phyloP scores from a whole-genome alignment of 75 land plant species.

The Adiantum capillusveneris region DNA sequence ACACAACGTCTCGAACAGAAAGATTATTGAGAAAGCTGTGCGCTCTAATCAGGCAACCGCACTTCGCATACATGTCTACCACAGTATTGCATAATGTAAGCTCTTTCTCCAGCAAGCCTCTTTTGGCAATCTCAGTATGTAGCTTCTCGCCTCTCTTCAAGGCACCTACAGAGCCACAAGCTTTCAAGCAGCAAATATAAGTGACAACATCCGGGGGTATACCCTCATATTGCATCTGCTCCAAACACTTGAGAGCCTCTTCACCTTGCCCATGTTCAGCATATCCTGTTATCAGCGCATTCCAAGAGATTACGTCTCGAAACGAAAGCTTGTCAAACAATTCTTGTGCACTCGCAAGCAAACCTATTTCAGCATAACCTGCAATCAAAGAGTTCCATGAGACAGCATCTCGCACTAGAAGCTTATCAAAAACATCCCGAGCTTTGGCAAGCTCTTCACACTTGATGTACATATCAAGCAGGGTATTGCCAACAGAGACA shows the following conservation, averaged over 20 bases:
- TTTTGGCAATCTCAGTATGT: slow-evolving; percentile 27
- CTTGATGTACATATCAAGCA: slow-evolving; percentile 1
- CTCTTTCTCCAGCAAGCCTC: slow-evolving; percentile 16
- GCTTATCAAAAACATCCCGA: not conserved
- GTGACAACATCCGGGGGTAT: slow-evolving; percentile 1
- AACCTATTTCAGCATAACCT: slow-evolving; percentile 11
- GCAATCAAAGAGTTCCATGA: slow-evolving; percentile 5
- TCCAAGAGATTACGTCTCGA: slow-evolving; percentile 14
- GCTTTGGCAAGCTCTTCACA: not conserved
- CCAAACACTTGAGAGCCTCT: not conserved
- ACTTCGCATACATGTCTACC: slow-evolving; percentile 29
- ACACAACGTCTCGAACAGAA: slow-evolving; percentile 14
- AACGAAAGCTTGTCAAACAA: slow-evolving; percentile 9
- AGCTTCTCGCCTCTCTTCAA: slow-evolving; percentile 17
- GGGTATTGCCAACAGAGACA: not conserved
- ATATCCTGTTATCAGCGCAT: slow-evolving; percentile 4
- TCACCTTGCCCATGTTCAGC: not conserved
- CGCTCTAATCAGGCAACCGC: slow-evolving; percentile 10
- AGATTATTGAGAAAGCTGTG: slow-evolving; percentile 26
- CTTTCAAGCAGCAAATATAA: slow-evolving; percentile 6
- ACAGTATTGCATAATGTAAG: slow-evolving; percentile 24
- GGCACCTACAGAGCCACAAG: slow-evolving; percentile 3
- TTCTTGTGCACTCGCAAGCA: slow-evolving; percentile 3
- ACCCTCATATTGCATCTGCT: slow-evolving; percentile 1
- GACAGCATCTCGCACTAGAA: not conserved